phyloP scores from a whole-genome alignment of 2,329 filamentous ascomycete species.

The Venturia oleaginea region DNA sequence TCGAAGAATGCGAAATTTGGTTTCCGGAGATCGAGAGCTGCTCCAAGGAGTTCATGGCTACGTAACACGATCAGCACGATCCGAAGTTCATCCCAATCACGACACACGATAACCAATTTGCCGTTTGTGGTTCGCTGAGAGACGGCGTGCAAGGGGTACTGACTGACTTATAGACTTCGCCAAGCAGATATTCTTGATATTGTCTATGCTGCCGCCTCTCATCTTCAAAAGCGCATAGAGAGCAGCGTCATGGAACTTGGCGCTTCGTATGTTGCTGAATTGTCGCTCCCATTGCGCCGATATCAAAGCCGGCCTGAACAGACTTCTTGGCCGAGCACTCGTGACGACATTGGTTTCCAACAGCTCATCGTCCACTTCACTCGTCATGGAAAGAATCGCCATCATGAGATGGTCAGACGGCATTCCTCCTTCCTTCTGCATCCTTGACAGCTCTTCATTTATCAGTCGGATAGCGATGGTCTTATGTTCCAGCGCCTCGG shows the following conservation, averaged over 20 bases:
- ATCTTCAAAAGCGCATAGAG: background rate
- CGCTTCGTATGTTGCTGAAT: background rate
- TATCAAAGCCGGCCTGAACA: background rate
- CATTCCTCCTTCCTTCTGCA: background rate
- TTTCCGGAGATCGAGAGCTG: background rate
- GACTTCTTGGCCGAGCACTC: background rate
- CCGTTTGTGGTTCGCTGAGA: too few species aligned
- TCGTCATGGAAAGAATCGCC: constrained; percentile 5
- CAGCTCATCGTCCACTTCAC: constrained; percentile 2
- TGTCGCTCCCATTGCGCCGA: constrained; percentile 2
- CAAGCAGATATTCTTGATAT: background rate
- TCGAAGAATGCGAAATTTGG: background rate
- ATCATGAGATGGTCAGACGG: background rate
- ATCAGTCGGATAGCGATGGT: background rate
- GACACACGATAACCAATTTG: background rate
- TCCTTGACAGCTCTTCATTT: constrained; percentile 1
- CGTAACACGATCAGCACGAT: background rate
- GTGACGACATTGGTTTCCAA: background rate
- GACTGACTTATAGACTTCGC: constrained; percentile 2
- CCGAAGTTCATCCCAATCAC: background rate
- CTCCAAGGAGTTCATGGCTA: background rate
- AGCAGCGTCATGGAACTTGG: background rate
- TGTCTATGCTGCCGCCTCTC: background rate
- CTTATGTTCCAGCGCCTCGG: constrained; percentile 1
- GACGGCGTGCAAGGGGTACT: background rate